Percentiles rank a stretch among this genome's conserved stretches.
These are phyloP conservation scores for Asparagopsis taxiformis DNA, from an alignment of 31 red algal species.

Conservation along the genomic window DNA sequence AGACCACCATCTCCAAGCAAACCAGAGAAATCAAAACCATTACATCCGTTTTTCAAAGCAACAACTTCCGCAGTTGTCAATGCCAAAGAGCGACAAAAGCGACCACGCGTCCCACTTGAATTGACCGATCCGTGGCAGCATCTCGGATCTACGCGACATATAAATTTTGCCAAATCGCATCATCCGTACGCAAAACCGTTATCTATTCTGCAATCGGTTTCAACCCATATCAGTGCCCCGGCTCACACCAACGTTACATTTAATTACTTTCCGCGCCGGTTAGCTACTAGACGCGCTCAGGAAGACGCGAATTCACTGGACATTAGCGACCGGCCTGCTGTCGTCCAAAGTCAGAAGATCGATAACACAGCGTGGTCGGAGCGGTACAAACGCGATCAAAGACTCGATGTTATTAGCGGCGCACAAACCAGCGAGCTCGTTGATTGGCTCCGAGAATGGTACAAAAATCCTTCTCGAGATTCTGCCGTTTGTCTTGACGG, in stretches of 20 bases:
- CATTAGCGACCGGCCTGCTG: neutral
- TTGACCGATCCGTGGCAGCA: conserved; percentile 32
- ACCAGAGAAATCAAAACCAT: conserved; percentile 10
- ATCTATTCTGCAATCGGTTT: no score
- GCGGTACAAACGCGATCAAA: conserved; percentile 31
- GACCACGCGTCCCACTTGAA: neutral
- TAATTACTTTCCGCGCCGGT: no score
- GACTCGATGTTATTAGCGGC: conserved; percentile 61
- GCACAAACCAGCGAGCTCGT: conserved; percentile 33
- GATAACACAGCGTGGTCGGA: conserved; percentile 39
- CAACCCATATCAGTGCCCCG: no score
- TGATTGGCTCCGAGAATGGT: conserved; percentile 59
- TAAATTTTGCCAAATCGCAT: conserved; percentile 23
- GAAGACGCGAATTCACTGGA: neutral
- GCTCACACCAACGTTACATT: no score
- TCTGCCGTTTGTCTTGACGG: neutral
- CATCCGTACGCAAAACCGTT: neutral
- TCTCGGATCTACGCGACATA: conserved; percentile 42
- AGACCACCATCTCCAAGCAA: neutral
- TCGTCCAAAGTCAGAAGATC: no score
- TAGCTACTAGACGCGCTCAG: no score
- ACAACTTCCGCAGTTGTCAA: conserved; percentile 25
- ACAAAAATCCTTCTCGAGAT: neutral
- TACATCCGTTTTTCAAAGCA: conserved; percentile 63
- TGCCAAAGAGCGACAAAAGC: conserved; percentile 40